These are phyloP conservation scores for Colletotrichum chrysophilum DNA, from an alignment of 2,329 filamentous ascomycete species.

Conservation along the genomic window DNA sequence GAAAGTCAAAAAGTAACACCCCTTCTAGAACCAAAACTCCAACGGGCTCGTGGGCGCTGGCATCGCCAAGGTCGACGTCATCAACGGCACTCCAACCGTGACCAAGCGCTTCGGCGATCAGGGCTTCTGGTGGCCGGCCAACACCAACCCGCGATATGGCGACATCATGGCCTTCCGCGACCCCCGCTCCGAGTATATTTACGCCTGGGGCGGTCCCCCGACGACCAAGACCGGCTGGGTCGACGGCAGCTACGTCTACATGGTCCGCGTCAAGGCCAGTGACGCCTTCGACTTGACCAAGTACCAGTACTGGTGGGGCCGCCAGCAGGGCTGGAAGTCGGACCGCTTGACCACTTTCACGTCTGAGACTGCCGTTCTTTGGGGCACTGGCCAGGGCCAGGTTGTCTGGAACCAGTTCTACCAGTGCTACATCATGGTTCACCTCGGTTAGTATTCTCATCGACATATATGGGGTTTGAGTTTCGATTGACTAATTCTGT, in stretches of 20 bases:
- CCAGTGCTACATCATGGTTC: slow-evolving; percentile 39
- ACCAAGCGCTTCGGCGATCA: slow-evolving; percentile 34
- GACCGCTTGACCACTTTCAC: slow-evolving; percentile 34
- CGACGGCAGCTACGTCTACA: slow-evolving; percentile 35
- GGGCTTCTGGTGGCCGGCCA: slow-evolving; percentile 42
- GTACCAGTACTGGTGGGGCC: slow-evolving; percentile 48
- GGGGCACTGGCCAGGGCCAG: slow-evolving; percentile 42
- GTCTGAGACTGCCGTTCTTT: slow-evolving; percentile 41
- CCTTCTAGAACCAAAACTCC: slow-evolving; percentile 28
- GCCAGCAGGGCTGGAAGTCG: slow-evolving; percentile 38
- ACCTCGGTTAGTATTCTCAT: slow-evolving; percentile 24
- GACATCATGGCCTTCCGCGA: slow-evolving; percentile 42
- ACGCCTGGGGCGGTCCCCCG: slow-evolving; percentile 42
- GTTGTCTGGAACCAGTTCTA: slow-evolving; percentile 40
- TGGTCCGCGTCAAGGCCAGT: slow-evolving; percentile 36
- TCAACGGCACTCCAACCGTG: slow-evolving; percentile 37
- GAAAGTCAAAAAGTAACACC: rapidly evolving
- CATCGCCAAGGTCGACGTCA: slow-evolving; percentile 37
- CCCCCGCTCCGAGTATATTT: slow-evolving; percentile 41
- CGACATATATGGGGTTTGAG: too few species aligned
- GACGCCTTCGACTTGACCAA: slow-evolving; percentile 39
- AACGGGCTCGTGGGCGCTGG: slow-evolving; percentile 39
- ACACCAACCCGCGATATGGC: slow-evolving; percentile 37
- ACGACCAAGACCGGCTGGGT: slow-evolving; percentile 30
- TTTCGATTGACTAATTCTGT: neutral